phyloP scores from a whole-genome alignment of 176 grass and related monocot genomes.

The Carex scoparia region DNA sequence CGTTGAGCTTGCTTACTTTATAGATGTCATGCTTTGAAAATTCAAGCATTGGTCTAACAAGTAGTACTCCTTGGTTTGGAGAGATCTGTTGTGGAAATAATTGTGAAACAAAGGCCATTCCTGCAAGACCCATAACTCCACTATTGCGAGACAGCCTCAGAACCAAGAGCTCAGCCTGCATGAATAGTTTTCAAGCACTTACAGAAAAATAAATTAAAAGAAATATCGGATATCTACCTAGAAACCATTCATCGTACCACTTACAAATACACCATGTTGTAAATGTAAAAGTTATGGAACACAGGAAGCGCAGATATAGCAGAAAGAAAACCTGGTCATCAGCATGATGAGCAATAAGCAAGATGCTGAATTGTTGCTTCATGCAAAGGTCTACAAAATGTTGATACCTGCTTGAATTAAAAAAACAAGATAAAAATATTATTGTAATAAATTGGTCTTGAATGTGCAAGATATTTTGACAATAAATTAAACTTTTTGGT shows the following conservation, averaged over 20 bases:
- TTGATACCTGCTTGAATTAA: slow-evolving; percentile 66
- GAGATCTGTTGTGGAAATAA: slow-evolving; percentile 38
- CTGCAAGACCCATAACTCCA: slow-evolving; percentile 93
- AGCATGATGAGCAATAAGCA: slow-evolving; percentile 87
- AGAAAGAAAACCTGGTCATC: slow-evolving; percentile 74
- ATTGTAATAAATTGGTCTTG: neutral
- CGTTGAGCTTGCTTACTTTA: slow-evolving; percentile 50
- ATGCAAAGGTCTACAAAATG: slow-evolving; percentile 70
- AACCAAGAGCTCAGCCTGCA: slow-evolving; percentile 90
- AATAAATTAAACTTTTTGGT: neutral
- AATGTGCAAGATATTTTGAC: neutral
- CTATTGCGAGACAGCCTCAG: slow-evolving; percentile 89
- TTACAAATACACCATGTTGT: neutral
- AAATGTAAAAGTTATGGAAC: neutral
- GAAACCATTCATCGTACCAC: neutral
- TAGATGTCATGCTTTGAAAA: slow-evolving; percentile 96
- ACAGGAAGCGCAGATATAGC: neutral
- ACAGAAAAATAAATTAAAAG: neutral
- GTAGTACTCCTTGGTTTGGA: slow-evolving; percentile 44
- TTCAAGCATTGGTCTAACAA: slow-evolving; percentile 92
- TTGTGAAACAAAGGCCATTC: slow-evolving; percentile 81
- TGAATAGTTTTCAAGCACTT: neutral
- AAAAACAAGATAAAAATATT: neutral
- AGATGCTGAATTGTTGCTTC: slow-evolving; percentile 68
- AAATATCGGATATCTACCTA: neutral